These are phyloP conservation scores for Zizania palustris DNA, from an alignment of 202 grass and related monocot species.

Conservation along the genomic window DNA sequence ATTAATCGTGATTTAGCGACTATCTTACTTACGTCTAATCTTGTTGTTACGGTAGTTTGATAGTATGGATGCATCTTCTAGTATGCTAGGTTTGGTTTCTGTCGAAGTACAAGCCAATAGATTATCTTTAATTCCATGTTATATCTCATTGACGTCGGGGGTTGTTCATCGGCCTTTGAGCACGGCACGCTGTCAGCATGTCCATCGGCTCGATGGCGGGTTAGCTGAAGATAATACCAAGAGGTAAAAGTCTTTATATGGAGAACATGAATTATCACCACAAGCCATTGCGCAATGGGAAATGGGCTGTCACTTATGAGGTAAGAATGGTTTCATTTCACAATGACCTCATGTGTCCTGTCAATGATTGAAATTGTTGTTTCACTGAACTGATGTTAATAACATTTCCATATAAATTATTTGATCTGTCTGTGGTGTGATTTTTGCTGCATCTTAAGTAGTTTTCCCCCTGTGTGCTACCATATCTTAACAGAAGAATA, in stretches of 20 bases:
- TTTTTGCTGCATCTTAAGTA: not conserved
- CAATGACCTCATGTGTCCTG: not conserved
- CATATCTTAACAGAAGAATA: not conserved
- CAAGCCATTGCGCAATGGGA: conserved; percentile 81
- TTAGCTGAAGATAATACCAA: conserved; percentile 60
- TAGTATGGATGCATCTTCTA: too few relatives aligned
- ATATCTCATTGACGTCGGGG: too few relatives aligned
- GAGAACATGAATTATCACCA: conserved; percentile 95
- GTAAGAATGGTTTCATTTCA: conserved; percentile 47
- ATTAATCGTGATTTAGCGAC: too few relatives aligned
- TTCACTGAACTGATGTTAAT: conserved; percentile 8
- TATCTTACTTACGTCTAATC: too few relatives aligned
- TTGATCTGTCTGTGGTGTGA: not conserved
- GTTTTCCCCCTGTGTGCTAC: not conserved
- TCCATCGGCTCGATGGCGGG: too few relatives aligned
- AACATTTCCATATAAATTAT: conserved; percentile 22
- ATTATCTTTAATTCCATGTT: too few relatives aligned
- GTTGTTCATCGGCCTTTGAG: too few relatives aligned
- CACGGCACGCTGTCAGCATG: too few relatives aligned
- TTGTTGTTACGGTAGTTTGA: too few relatives aligned
- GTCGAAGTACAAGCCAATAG: too few relatives aligned
- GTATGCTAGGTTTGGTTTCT: too few relatives aligned
- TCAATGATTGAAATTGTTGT: conserved; percentile 17
- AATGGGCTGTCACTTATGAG: conserved; percentile 98
- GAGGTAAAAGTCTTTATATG: conserved; percentile 70